Base-by-base conservation (phyloP, 2,329 filamentous ascomycete species). In the Diplodia scrobiculata region DNA sequence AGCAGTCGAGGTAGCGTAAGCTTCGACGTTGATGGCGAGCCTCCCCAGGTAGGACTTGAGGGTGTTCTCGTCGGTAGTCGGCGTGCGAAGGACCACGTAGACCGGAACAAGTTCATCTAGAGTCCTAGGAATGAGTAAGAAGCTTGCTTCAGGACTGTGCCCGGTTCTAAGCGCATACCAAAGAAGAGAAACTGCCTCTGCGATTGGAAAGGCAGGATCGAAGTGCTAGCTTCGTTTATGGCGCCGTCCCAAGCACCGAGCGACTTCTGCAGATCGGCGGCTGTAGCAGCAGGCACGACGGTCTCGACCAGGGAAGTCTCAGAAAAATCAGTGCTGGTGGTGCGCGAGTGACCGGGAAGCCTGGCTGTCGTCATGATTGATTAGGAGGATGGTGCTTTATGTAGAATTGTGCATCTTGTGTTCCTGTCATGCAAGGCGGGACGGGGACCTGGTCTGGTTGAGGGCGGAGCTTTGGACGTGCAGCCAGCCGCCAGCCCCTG, bases 101-200 rank as follows among this genome's bases (percentile, higher is more conserved):
- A 92, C 82, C 69, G 88, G 81, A 66, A 90, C 83, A 29, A 86
- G 86, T 80, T 93, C 90, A 84, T 93, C 90, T 92, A 79, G 67
- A 74, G 60, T 73, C 80, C 79, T 84, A 78, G 71, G 71, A 38
- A 78, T 84, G 77, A 84, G 84, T 81, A 81, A 83, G 79, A 81
- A 70, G 73, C 67, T 48, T 62, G 50, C 67, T 72, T 79, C 80
- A 72, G 70, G 71, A 73, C 70, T 78, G 77, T 79, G 72, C 73
- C 69, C 70, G 70, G 73, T 68, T 70, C 70, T 72, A 71, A 67
- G 60, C 64, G 67, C 84, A 70, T 81, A 92, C 90, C 90, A 73
- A 92, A 91, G 74, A 91, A 89, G 47, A 93, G 80, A 65, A 84
- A 83, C 47, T 89, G 83, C 69, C 90, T 83, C 71, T 86, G 84